Evolutionary conservation across 257 asterid genomes (phyloP), one percentile per base, ranked within the genome.

Genomic region (Buddleja alternifolia): DNA sequence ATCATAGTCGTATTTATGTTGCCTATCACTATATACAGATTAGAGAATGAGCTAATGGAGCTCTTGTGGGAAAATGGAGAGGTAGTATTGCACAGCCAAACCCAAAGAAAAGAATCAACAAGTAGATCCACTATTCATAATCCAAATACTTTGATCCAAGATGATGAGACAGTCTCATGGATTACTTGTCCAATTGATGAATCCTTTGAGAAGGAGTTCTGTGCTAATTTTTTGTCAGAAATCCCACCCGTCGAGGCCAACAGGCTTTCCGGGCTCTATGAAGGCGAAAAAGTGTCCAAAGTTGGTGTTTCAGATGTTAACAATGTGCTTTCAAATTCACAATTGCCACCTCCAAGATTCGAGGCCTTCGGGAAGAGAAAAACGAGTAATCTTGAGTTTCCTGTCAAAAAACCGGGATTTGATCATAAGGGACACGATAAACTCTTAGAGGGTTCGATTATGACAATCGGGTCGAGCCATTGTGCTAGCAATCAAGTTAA

Each of bases 61-160:
- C 86, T 92, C 73, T 72, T 86, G 14, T 92, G 96, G 98, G 86
- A 85, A 60, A 84, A 92, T 71, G 98, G 98, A 19, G 94, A 89
- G 61, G 86, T 87, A 11, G 89, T 92, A 15, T 56, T 87, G 70
- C 80, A 85, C 51, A 83, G 76, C 72, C 98, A 89, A 64, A 82
- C 60, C 65, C 81, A 74, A 19, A 69, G 77, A 66, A 88, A 81
- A 63, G 69, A 79, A 58, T n/a, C 65, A 14, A 44, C 53, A 17
- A 70, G 16, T 55, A 75, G 69, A 36, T 69, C 29, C 41, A 12
- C 51, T 17, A 69, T n/a, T n/a, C n/a, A 63, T 46, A 75, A 78
- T 72, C 87, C 75, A 11, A 50, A 50, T 50, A 66, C 37, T 75
- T 73, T 76, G 82, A 71, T 77, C 62, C 85, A 81, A 59, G 89